Evolutionary conservation across 2,329 filamentous ascomycete species (phyloP).

Genomic region (Fusarium floridanum): DNA sequence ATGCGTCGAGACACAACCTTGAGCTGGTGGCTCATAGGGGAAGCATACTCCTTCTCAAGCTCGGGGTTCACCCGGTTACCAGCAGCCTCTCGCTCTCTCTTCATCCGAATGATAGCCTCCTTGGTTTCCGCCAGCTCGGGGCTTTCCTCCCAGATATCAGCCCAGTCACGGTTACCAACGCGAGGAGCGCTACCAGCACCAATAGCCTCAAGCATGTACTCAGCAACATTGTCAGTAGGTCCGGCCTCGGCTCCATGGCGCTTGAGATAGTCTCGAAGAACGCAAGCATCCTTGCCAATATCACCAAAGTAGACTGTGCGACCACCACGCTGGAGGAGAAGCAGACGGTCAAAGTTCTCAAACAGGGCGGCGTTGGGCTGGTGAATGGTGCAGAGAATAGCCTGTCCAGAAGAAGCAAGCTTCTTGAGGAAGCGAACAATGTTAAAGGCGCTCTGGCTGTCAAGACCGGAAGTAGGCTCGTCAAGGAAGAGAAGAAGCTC

Average conservation of each 20-base stretch:
- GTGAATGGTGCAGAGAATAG: slow-evolving; percentile 91
- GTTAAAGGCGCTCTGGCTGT: slow-evolving; percentile 75
- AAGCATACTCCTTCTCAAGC: slow-evolving; percentile 83
- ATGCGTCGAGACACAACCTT: slow-evolving; percentile 79
- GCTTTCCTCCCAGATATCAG: slow-evolving; percentile 81
- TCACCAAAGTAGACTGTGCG: slow-evolving; percentile 89
- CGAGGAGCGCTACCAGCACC: slow-evolving; percentile 80
- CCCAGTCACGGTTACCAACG: slow-evolving; percentile 82
- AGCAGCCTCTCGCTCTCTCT: slow-evolving; percentile 65
- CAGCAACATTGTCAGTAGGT: slow-evolving; percentile 70
- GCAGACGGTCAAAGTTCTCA: slow-evolving; percentile 86
- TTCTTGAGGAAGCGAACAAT: slow-evolving; percentile 84
- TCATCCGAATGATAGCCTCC: slow-evolving; percentile 75
- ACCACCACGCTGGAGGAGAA: slow-evolving; percentile 83
- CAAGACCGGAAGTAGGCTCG: slow-evolving; percentile 81
- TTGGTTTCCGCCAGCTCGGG: slow-evolving; percentile 77
- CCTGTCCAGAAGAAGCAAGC: slow-evolving; percentile 83
- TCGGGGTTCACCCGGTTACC: slow-evolving; percentile 60
- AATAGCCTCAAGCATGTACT: slow-evolving; percentile 90
- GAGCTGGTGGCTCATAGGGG: slow-evolving; percentile 83
- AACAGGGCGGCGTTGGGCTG: slow-evolving; percentile 90
- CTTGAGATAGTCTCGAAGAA: slow-evolving; percentile 74
- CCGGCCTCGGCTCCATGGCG: slow-evolving; percentile 71
- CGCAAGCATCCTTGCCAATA: slow-evolving; percentile 79
- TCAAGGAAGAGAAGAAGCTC: slow-evolving; percentile 83